Evolutionary conservation across 176 grass and related monocot genomes (phyloP).

Genomic region (Oryza officinalis): DNA sequence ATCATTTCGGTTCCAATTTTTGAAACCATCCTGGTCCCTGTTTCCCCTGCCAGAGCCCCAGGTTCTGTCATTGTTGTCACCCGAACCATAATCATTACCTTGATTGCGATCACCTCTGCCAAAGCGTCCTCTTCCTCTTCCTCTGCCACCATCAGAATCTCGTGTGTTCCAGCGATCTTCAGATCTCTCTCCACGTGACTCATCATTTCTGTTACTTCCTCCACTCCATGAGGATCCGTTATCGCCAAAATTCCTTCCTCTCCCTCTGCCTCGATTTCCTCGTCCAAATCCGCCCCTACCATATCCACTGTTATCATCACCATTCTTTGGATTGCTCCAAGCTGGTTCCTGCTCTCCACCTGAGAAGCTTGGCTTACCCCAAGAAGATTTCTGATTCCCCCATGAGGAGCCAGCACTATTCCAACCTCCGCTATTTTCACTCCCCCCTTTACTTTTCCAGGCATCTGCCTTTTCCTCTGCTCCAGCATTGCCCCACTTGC

Average conservation of each 20-base stretch:
- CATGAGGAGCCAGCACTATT: constrained; percentile 31
- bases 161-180: constrained; percentile 35
- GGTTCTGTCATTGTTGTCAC: constrained; percentile 30
- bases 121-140: constrained; percentile 50
- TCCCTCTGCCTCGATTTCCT: constrained; percentile 47
- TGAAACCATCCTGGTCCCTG: constrained; percentile 25
- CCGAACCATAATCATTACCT: constrained; percentile 32
- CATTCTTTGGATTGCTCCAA: constrained; percentile 45
- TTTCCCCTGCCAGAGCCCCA: constrained; percentile 50
- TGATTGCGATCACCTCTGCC: constrained; percentile 35
- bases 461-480: constrained; percentile 34
- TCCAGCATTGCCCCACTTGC: constrained; percentile 25
- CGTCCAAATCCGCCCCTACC: constrained; percentile 41
- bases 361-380: constrained; percentile 47
- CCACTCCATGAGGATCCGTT: constrained; percentile 46
- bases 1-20: constrained; percentile 37
- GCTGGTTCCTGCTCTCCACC: constrained; percentile 41
- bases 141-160: constrained; percentile 46
- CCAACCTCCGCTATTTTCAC: constrained; percentile 44
- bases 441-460: constrained; percentile 43
- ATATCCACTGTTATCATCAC: constrained; percentile 46
- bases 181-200: constrained; percentile 32
- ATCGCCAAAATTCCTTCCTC: constrained; percentile 41
- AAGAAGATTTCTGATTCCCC: constrained; percentile 45
- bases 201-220: constrained; percentile 35